Percentiles rank a stretch among this genome's conserved stretches.
Conservation (phyloP, 108 stramenopile species). For the Cyclotella kingstonii region DNA sequence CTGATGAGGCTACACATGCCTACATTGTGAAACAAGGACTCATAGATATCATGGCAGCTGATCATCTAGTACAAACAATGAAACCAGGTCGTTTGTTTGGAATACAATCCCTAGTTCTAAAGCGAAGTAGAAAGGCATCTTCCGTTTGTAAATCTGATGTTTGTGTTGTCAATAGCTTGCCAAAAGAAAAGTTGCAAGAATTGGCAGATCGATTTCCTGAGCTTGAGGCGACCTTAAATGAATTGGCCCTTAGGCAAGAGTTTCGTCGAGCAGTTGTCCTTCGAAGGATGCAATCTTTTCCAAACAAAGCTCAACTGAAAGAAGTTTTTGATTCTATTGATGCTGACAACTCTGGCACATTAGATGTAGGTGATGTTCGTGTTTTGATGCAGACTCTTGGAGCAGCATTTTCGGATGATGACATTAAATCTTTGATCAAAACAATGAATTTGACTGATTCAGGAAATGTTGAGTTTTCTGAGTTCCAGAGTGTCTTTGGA, state of each 20-base stretch:
- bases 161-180: conserved; percentile 54
- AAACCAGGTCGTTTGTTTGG: conserved; percentile 39
- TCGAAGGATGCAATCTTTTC: conserved; percentile 67
- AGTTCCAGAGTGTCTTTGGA: conserved; percentile 59
- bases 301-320: conserved; percentile 52
- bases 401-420: conserved; percentile 63
- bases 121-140: conserved; percentile 37
- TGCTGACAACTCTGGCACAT: conserved; percentile 48
- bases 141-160: conserved; percentile 54
- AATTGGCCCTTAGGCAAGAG: conserved; percentile 70
- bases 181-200: conserved; percentile 50
- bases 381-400: conserved; percentile 63
- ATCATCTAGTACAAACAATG: conserved; percentile 38
- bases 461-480: conserved; percentile 63
- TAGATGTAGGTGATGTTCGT: conserved; percentile 55
- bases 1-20: conserved; percentile 35
- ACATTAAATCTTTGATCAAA: conserved; percentile 46
- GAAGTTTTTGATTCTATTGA: conserved; percentile 74
- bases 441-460: conserved; percentile 60
- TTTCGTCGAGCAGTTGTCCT: conserved; percentile 77
- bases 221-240: conserved; percentile 52
- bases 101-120: conserved; percentile 29
- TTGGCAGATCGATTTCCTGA: conserved; percentile 48
- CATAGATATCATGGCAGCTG: conserved; percentile 42
- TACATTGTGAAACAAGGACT: conserved; percentile 63